Evolutionary conservation across 2,329 filamentous ascomycete species (phyloP), one percentile per base, ranked within the genome.

Genomic region (Talaromyces funiculosus): DNA sequence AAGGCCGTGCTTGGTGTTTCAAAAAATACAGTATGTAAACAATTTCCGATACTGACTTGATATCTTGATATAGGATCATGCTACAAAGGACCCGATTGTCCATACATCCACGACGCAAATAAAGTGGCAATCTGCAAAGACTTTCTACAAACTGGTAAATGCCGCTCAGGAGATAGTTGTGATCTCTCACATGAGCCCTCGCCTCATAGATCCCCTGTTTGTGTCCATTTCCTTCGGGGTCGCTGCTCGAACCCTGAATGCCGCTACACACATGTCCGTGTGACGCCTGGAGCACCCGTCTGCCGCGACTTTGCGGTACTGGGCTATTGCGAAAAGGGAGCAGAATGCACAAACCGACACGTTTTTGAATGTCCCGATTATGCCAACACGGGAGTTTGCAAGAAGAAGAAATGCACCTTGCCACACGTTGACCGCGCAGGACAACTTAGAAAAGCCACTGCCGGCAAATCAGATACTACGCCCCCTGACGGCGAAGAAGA

Each of bases 341-440:
- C 83, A 60, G 77, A 81, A 59, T 97, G 94, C 76, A 77, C 84
- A 62, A 86, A 94, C 65, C 88, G 92, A 63, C 94, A 99, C 78
- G 88, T 93, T 61, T 88, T 89, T 77, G 93, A 97, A 75, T 97
- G 94, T 75, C 93, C 94, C 64, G 90, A 96, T 73, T 97, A 95
- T 80, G 90, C 90, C 82, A 96, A 96, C 77, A 90, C 85, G 63
- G 93, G 93, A 69, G 80, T 82, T 64, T 99, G 94, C 84, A 86
- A 86, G 73, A 86, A 84, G 73, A 86, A 87, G 75, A 86, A 87
- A 66, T 97, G 93, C 80, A 89, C 88, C 72, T 83, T 96, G 59
- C 89, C 86, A 62, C 94, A 99, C 77, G 86, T 93, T 72, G 90
- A 94, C 78, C 87, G 90, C 76, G 92, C 92, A 72, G 92, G 90